Base-by-base conservation (phyloP, 306 rosid species). In the Spatholobus suberectus region DNA sequence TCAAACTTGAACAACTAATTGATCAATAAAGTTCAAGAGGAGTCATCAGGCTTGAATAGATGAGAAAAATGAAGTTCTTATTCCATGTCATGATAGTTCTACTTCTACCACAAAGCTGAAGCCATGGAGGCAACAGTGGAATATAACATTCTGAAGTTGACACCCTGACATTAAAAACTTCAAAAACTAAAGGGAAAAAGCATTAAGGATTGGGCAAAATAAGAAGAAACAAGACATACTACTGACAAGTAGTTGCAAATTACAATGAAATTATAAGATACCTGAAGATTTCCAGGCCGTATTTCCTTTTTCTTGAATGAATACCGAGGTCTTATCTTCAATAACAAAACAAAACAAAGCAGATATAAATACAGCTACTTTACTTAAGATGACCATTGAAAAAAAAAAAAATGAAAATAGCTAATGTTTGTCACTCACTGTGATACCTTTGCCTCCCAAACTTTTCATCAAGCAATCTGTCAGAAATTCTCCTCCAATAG, bases 261-360 rank as follows among this genome's bases (percentile, higher is more conserved):
- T 18, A 23, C 43, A 84, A 63, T 9, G 69, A 73, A 80, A 85
- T n/a, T 46, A 77, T 65, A 34, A 52, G 49, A 80, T 91, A 90
- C 99, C 98, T 96, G 99, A 93, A 92, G 91, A 78, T 90, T 98
- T 75, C 99, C 97, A 1, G 94, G 92, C 15, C 97, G 89, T 79
- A 86, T 96, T 90, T 96, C 99, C 89, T 91, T 93, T 86, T 97
- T 92, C 91, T 88, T 96, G 87, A 96, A 96, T 63, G 96, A 90
- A 85, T 89, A 96, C 81, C 97, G 90, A 47, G 98, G 97, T 89
- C 89, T 93, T 66, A 94, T 92, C 98, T 96, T 87, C 62, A 57
- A 82, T 32, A 72, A 40, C 70, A 34, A 78, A 44, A 77, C 14
- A 34, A 34, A 46, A 51, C 43, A 76, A 84, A 49, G 54, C 32